Conservation (phyloP, 1,284 basidiomycete species). For the Cutaneotrichosporon mucoides region DNA sequence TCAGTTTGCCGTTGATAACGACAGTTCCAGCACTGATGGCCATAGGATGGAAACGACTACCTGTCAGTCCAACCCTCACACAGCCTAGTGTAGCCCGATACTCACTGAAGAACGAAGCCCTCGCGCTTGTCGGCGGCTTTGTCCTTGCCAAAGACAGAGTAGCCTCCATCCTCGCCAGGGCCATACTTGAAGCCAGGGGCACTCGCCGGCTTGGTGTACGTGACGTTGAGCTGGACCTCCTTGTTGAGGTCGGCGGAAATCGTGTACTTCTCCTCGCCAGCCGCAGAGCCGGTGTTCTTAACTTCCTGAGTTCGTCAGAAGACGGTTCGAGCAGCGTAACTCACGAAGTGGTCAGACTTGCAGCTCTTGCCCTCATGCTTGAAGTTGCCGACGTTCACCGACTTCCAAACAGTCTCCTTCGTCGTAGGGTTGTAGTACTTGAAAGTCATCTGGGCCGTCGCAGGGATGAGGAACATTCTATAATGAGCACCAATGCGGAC, state of each 20-base stretch:
- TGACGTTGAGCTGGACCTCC: constrained; percentile 75
- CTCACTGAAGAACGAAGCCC: constrained; percentile 75
- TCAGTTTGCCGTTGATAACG: constrained; percentile 65
- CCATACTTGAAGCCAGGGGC: constrained; percentile 90
- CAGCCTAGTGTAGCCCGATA: background rate
- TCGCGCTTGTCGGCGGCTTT: constrained; percentile 57
- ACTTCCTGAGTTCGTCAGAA: constrained; percentile 49
- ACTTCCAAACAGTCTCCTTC: constrained; percentile 78
- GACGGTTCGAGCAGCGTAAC: constrained; percentile 8
- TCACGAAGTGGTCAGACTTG: constrained; percentile 83
- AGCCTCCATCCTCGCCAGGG: constrained; percentile 78
- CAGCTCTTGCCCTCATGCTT: constrained; percentile 73
- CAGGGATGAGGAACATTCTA: constrained; percentile 51
- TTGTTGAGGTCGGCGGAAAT: constrained; percentile 75
- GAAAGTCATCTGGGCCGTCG: constrained; percentile 93
- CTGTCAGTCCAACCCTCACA: background rate
- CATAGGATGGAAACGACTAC: constrained; percentile 77
- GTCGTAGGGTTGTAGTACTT: constrained; percentile 81
- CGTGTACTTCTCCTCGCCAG: constrained; percentile 66
- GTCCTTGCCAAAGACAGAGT: constrained; percentile 82
- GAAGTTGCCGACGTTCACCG: constrained; percentile 82
- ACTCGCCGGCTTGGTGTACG: constrained; percentile 64
- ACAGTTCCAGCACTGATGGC: constrained; percentile 65
- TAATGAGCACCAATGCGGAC: too few relatives aligned
- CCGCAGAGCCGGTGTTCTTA: constrained; percentile 61